Evolutionary conservation across 805 yeast species (phyloP).

Genomic region (Myxozyma kluyveri): DNA sequence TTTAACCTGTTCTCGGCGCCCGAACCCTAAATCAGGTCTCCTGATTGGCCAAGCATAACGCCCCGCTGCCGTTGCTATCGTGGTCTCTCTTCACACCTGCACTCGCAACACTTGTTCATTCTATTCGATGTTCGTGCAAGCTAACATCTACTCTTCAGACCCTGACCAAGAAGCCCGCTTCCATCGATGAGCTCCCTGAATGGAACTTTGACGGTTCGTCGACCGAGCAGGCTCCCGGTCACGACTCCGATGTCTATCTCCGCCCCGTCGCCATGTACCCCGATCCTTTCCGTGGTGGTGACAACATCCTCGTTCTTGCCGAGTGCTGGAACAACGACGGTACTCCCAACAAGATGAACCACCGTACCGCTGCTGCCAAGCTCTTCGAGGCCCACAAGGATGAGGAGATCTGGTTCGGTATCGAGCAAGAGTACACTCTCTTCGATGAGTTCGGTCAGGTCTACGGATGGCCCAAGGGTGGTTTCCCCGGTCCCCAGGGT

Average conservation of each 20-base stretch:
- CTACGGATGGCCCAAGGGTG: constrained; percentile 99
- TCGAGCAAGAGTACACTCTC: constrained; percentile 97
- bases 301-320: constrained; percentile 88
- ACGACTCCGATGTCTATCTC: constrained; percentile 90
- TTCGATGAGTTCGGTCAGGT: constrained; percentile 86
- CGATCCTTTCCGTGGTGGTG: constrained; percentile 98
- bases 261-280: constrained; percentile 94
- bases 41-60: too few species aligned
- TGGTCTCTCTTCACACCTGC: too few species aligned
- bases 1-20: too few species aligned
- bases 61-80: too few species aligned
- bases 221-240: constrained; percentile 97
- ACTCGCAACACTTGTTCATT: too few species aligned
- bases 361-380: constrained; percentile 94
- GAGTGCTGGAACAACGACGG: constrained; percentile 99
- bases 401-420: constrained; percentile 92
- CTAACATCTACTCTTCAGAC: too few species aligned
- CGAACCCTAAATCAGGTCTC: too few species aligned
- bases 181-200: constrained; percentile 88
- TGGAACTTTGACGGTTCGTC: constrained; percentile 99
- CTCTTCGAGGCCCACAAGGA: constrained; percentile 86
- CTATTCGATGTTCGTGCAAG: too few species aligned
- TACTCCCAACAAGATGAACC: constrained; percentile 97
- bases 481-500: constrained; percentile 99
- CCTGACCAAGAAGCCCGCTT: constrained; percentile 60